These are phyloP conservation scores for Alternaria sp. DNA, from an alignment of 2,329 filamentous ascomycete species.

Conservation along the genomic window DNA sequence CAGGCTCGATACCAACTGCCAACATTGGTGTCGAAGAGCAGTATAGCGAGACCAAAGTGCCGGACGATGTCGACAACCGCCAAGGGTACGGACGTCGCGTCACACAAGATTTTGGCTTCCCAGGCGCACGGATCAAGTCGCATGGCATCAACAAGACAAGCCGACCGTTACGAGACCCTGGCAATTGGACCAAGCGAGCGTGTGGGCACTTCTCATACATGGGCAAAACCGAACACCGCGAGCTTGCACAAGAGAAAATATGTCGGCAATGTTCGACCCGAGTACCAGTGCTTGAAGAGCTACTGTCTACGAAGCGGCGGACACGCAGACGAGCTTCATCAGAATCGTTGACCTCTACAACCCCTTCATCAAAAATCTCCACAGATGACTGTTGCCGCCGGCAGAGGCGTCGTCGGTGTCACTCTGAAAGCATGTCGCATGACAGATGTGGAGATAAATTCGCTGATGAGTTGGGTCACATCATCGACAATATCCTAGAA, in stretches of 20 bases:
- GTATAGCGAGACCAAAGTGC: slow-evolving; percentile 25
- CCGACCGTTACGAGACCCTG: slow-evolving; percentile 26
- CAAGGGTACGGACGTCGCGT: slow-evolving; percentile 39
- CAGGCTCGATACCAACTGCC: slow-evolving; percentile 3
- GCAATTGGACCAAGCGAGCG: slow-evolving; percentile 33
- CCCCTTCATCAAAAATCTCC: slow-evolving; percentile 9
- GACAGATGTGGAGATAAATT: slow-evolving; percentile 35
- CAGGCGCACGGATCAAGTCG: slow-evolving; percentile 38
- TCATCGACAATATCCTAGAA: slow-evolving; percentile 50
- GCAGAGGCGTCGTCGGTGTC: slow-evolving; percentile 14
- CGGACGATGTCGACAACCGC: slow-evolving; percentile 36
- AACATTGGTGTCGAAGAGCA: slow-evolving; percentile 20
- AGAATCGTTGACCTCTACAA: slow-evolving; percentile 19
- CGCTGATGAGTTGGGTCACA: slow-evolving; percentile 44
- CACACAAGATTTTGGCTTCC: slow-evolving; percentile 43
- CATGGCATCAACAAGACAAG: slow-evolving; percentile 12
- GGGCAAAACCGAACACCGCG: slow-evolving; percentile 14
- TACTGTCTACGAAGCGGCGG: slow-evolving; percentile 1
- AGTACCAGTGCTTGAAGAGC: neutral
- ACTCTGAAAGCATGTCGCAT: slow-evolving; percentile 19
- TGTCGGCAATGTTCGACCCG: slow-evolving; percentile 33
- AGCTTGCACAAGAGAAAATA: slow-evolving; percentile 18
- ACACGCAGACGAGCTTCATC: slow-evolving; percentile 15
- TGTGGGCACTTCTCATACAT: slow-evolving; percentile 39
- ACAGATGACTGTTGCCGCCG: neutral